Conservation (phyloP, 441 rosid genomes). For the Mallotus repandus region DNA sequence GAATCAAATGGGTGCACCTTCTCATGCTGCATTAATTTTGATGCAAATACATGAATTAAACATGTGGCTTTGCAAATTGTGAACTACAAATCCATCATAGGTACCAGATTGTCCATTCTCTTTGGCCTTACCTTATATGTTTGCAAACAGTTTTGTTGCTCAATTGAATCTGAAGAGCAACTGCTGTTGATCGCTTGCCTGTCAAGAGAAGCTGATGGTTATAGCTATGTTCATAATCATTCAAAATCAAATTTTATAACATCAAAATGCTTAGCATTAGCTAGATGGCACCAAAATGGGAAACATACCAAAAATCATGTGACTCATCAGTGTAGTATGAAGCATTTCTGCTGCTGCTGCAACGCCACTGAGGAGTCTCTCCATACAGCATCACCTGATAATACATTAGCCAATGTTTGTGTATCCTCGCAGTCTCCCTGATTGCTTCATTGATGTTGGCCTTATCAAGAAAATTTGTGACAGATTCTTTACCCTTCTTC, state of each 20-base stretch:
- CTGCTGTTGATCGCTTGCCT: slow-evolving; percentile 33
- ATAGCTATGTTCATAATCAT: neutral
- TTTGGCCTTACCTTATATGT: slow-evolving; percentile 39
- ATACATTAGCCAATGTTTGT: slow-evolving; percentile 74
- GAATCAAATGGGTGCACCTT: slow-evolving; percentile 48
- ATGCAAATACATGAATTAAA: neutral
- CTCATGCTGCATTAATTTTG: slow-evolving; percentile 42
- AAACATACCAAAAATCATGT: slow-evolving; percentile 33
- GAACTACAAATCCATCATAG: neutral
- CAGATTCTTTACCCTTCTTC: slow-evolving; percentile 19
- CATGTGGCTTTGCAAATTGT: neutral
- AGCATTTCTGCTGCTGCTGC: slow-evolving; percentile 27
- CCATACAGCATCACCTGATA: slow-evolving; percentile 63
- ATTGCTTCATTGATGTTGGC: slow-evolving; percentile 33
- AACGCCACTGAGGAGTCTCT: slow-evolving; percentile 35
- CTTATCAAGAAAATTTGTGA: slow-evolving; percentile 7
- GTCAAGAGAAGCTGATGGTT: slow-evolving; percentile 21
- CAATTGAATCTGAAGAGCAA: slow-evolving; percentile 34
- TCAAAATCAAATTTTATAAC: neutral
- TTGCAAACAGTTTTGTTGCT: slow-evolving; percentile 29
- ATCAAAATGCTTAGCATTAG: neutral
- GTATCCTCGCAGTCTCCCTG: slow-evolving; percentile 51
- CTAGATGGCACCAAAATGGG: neutral
- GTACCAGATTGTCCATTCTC: neutral
- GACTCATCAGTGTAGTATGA: slow-evolving; percentile 21